Percentiles rank a stretch among this genome's conserved stretches.
phyloP scores from a whole-genome alignment of 163 green algal genomes.

The Trebouxia gelatinosa region DNA sequence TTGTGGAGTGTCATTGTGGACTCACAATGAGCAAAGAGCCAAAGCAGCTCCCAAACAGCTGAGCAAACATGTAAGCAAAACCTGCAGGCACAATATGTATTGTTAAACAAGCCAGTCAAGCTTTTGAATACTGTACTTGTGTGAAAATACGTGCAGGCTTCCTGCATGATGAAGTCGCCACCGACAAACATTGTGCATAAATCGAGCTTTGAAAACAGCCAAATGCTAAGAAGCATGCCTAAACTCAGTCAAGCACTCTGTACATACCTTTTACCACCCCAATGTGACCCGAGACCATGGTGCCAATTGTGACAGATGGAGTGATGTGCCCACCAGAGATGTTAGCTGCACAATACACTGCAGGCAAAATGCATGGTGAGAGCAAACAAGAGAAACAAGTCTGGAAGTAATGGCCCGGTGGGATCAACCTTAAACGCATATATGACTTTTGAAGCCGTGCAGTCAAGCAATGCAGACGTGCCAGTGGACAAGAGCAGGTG shows the following conservation, averaged over 20 bases:
- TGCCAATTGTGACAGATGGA: conserved; percentile 22
- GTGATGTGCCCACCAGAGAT: conserved; percentile 32
- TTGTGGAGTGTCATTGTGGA: not conserved
- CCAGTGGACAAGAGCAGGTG: too few relatives aligned
- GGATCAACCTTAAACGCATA: too few relatives aligned
- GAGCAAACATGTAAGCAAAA: conserved; percentile 24
- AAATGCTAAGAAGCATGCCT: not conserved
- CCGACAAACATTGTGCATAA: not conserved
- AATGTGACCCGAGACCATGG: conserved; percentile 26
- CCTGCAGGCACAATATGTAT: conserved; percentile 10
- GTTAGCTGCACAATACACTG: conserved; percentile 30
- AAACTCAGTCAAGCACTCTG: not conserved
- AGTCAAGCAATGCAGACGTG: too few relatives aligned
- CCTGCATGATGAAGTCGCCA: not conserved
- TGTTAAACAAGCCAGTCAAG: too few relatives aligned
- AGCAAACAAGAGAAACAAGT: too few relatives aligned
- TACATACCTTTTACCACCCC: conserved; percentile 5
- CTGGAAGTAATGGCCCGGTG: too few relatives aligned
- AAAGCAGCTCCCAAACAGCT: conserved; percentile 18
- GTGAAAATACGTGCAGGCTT: not conserved
- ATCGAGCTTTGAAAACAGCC: not conserved
- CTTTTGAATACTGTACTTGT: not conserved
- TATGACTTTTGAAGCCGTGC: too few relatives aligned
- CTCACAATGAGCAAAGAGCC: conserved; percentile 17
- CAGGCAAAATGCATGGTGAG: not conserved